Evolutionary conservation across 1,139 yeast species (phyloP), one percentile per base, ranked within the genome.

Genomic region (Yamadazyma diddensiae): DNA sequence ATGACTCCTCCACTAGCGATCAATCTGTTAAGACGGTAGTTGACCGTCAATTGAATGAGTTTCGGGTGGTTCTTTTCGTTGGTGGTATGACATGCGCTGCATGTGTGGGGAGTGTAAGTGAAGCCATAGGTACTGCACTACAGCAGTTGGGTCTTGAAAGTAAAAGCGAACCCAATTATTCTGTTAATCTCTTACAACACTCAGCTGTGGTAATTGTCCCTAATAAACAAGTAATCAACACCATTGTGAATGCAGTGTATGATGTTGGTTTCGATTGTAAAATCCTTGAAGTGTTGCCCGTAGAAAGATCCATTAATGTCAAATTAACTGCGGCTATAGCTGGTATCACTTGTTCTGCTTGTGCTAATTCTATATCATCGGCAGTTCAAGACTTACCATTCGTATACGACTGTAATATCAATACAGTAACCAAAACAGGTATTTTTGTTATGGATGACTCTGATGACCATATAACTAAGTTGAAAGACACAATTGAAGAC

Each of bases 301-400:
- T 79, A 3, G 68, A 66, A 24, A 60, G 73, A 27, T 59, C 74
- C 2, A 51, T 61, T 8, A 68, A 65, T 38, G 70, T 66, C 41
- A 73, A 70, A 45, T 71, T 81, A 6, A 62, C 67, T 6, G 87
- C 86, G 2, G 57, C 77, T 0, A 74, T 83, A 31, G 84, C 82
- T 3, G 92, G 92, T 4, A 82, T 83, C 56, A 77, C 88, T 0
- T 83, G 92, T 58, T 78, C 84, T 5, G 77, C 87, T 0, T 83
- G 94, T 53, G 77, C 78, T 1, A 66, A 66, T 30, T 62, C 87
- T 0, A 76, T 83, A 20, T 56, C 61, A 7, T 55, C 65, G 13
- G 74, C 79, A 1, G 73, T 77, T 2, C 49, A 62, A 5, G 71
- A 65, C 5, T 55, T 80, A 23, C 73, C 77, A 0, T 79, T 73